Evolutionary conservation across 176 grass and related monocot genomes (phyloP), one percentile per base, ranked within the genome.

Genomic region (Tillandsia leiboldiana): DNA sequence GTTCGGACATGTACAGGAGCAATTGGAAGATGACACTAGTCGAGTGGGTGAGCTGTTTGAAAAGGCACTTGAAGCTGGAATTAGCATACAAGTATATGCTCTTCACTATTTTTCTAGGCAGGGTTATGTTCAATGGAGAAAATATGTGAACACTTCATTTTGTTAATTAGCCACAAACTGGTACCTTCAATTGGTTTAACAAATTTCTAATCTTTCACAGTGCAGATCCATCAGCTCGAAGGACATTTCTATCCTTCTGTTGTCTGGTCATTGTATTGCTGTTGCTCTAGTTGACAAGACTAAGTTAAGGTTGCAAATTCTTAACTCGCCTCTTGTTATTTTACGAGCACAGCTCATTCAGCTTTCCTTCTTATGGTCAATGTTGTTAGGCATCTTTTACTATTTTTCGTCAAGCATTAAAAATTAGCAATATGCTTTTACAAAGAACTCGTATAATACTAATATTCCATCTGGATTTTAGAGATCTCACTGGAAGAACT

Each of bases 261-360:
- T 99, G 65, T 93, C 89, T 0, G 87, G 90, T 12, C 77, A 89
- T 48, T 90, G 84, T 48, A 87, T 99, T 73, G 94, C 87, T 64
- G 81, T 99, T 72, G 90, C 94, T 24, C 73, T 99, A 75, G 87
- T 99, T 84, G 90, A 99, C 80, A 99, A 99, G 82, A 88, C 87
- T 29, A 99, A 99, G 67, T 80, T 99, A 67, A 83, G 76, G 94
- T 99, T 75, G 82, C 72, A 50, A n/a, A 51, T 59, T 51, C 54
- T 53, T 64, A 14, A 1, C 50, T 53, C 2, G 3, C 47, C 42
- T 58, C 3, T 20, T 10, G 24, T 10, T 73, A 11, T 75, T 13
- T 65, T 11, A 13, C n/a, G 12, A 23, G 42, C 28, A 12, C 29
- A 2, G 50, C 28, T 2, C 51, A 12, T 7, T 63, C 2, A 14